Conservation (phyloP, 306 rosid genomes). For the Elaeagnus macrophylla region DNA sequence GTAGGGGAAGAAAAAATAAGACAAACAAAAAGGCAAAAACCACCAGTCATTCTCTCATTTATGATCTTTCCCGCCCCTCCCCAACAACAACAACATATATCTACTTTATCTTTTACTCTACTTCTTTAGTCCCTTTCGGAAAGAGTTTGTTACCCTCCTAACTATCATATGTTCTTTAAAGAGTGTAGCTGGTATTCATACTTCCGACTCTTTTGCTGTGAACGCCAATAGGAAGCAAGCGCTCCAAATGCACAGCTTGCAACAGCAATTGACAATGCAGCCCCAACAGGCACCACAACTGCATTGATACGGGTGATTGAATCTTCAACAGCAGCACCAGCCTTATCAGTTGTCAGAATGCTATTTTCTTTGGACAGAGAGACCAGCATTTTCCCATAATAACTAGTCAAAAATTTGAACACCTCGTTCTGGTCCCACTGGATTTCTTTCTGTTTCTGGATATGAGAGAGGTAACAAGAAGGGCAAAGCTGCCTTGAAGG, state of each 20-base stretch:
- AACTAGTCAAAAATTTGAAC: conserved; percentile 43
- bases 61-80: neutral
- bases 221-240: conserved; percentile 98
- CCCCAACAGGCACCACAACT: conserved; percentile 82
- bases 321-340: conserved; percentile 41
- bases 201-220: conserved; percentile 98
- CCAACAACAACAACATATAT: conserved; percentile 9
- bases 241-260: conserved; percentile 99
- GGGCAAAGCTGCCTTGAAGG: conserved; percentile 76
- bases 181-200: conserved; percentile 86
- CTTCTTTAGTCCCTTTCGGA: conserved; percentile 28
- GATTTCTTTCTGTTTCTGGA: conserved; percentile 31
- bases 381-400: conserved; percentile 48
- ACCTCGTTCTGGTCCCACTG: conserved; percentile 73
- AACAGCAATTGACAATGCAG: conserved; percentile 89
- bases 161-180: conserved; percentile 88
- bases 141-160: conserved; percentile 78
- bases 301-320: conserved; percentile 48
- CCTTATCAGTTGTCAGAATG: conserved; percentile 23
- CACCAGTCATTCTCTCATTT: conserved; percentile 7
- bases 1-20: conserved; percentile 28
- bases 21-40: conserved; percentile 22
- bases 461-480: conserved; percentile 43
- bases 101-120: conserved; percentile 1
- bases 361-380: conserved; percentile 52